Base-by-base conservation (phyloP, 148 eudicot genomes). In the Nyssa sinensis region DNA sequence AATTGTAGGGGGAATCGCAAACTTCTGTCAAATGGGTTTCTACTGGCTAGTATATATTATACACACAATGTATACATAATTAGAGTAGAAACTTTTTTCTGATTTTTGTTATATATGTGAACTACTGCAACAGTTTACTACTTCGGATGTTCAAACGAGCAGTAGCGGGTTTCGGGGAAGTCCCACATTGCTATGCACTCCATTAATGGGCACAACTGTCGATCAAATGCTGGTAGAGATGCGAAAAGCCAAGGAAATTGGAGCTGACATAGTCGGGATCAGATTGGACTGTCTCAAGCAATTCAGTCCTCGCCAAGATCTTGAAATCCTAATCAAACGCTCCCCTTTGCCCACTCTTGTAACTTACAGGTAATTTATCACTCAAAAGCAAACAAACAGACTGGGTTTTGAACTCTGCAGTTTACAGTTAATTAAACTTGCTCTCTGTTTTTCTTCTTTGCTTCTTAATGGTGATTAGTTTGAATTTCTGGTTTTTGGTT, bases 281-380 rank as follows among this genome's bases (percentile, higher is more conserved):
- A 55, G 73, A 33, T 10, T 70, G 47, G 73, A 70, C 31, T 70
- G 49, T 21, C 64, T 70, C n/a, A 13, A 12, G 44, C 16, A 70
- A 7, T 57, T 70, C 73, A 70, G n/a, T 55, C 73, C 73, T 0
- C 30, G 4, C 44, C 47, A 32, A n/a, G 47, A 70, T 57, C 63
- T 70, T 33, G n/a, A 55, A 33, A 57, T 24, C 29, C 63, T 70
- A 11, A 57, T 70, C 41, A 33, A 14, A n/a, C 27, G 21, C 30
- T 70, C 63, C 1, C 73, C 73, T 70, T 21, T 70, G 24, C 73
- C 73, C 19, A 70, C 64, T 27, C 30, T 55, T 24, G 64, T 70
- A 44, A 70, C 64, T 33, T 70, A 47, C 49, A 70, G 73, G 73
- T 70, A 57, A n/a, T n/a, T n/a, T n/a, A 69, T 13, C 23, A 44